Percentiles rank a stretch among this genome's conserved stretches.
Evolutionary conservation across 257 asterid species (phyloP).

Genomic region (Solanum bukasovii): DNA sequence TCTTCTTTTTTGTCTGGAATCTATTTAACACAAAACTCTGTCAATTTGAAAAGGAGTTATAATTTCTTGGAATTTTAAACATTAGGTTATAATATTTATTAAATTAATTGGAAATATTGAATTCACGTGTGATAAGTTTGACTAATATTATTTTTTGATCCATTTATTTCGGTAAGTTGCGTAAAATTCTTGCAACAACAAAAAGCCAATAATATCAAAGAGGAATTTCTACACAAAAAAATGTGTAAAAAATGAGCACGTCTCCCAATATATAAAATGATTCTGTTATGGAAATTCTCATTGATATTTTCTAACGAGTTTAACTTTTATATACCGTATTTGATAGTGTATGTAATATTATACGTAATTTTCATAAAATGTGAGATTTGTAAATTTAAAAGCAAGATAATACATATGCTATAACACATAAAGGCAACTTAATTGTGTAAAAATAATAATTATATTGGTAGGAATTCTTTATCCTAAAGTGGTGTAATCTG

Average conservation of each 20-base stretch:
- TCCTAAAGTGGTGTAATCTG: fast-evolving
- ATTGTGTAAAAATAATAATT: too few species aligned
- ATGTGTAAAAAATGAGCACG: neutral
- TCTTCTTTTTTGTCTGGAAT: neutral
- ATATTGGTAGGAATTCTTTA: too few species aligned
- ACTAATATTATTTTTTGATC: constrained; percentile 32
- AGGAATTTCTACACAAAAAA: neutral
- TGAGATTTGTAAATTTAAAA: too few species aligned
- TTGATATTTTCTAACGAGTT: too few species aligned
- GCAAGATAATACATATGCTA: too few species aligned
- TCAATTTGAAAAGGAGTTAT: constrained; percentile 9
- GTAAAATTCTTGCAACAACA: constrained; percentile 4
- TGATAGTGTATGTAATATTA: neutral
- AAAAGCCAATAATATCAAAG: neutral
- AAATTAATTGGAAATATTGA: constrained; percentile 6
- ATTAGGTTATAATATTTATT: neutral
- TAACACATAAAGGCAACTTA: too few species aligned
- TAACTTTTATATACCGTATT: neutral
- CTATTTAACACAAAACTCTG: constrained; percentile 2
- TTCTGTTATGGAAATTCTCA: neutral
- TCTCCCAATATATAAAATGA: neutral
- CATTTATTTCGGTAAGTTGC: constrained; percentile 12
- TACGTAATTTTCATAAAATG: neutral
- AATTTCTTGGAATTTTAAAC: constrained; percentile 12
- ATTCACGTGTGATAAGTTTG: constrained; percentile 54